These are phyloP conservation scores for Coemansia sp. DNA, from an alignment of 192 early-diverging fungal species.

Conservation along the genomic window DNA sequence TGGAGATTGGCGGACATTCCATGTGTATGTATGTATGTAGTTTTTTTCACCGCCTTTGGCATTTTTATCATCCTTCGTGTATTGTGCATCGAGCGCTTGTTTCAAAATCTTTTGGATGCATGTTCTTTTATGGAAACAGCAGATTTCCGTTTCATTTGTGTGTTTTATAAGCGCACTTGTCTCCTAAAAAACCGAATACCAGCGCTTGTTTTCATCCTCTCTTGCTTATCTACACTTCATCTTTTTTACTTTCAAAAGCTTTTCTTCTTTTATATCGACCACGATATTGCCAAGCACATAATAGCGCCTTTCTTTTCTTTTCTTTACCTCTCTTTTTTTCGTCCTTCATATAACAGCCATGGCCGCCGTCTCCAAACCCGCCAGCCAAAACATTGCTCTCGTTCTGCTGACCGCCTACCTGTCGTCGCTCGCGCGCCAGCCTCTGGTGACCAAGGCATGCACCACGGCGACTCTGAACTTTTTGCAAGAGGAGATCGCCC, in stretches of 20 bases:
- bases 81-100: neutral
- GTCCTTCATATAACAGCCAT: conserved; percentile 17
- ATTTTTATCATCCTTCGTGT: neutral
- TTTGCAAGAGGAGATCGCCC: conserved; percentile 76
- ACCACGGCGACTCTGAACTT: conserved; percentile 73
- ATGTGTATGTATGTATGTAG: neutral
- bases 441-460: conserved; percentile 76
- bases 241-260: neutral
- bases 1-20: neutral
- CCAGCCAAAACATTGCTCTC: conserved; percentile 36
- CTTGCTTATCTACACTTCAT: neutral
- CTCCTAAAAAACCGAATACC: neutral
- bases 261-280: neutral
- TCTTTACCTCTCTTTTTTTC: neutral
- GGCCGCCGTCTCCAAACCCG: conserved; percentile 48
- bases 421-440: conserved; percentile 58
- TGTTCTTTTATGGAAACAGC: neutral
- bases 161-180: neutral
- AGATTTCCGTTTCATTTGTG: neutral
- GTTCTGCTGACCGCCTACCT: conserved; percentile 62
- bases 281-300: too few species aligned
- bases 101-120: neutral
- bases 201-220: neutral
- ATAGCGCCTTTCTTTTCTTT: neutral
- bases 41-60: neutral